Percentiles rank a stretch among this genome's conserved stretches.
These are phyloP conservation scores for Lactifluus rugatus DNA, from an alignment of 768 basidiomycete genomes.

Conservation along the genomic window DNA sequence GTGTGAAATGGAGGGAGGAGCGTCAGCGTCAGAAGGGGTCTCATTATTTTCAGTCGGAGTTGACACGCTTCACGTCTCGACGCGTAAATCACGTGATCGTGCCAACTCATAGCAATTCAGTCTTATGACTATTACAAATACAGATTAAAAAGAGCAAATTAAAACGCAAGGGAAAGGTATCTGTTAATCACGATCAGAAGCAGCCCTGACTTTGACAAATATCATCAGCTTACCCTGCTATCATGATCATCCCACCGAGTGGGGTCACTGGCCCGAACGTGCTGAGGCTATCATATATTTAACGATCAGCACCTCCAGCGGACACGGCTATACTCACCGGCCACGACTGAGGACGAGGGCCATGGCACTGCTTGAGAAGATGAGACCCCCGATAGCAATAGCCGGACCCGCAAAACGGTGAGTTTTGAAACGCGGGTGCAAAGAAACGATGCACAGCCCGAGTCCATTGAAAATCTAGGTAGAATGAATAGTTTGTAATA, in stretches of 20 bases:
- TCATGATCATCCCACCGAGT: conserved; percentile 52
- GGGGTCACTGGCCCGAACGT: conserved; percentile 60
- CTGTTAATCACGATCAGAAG: conserved; percentile 25
- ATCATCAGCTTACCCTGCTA: conserved; percentile 46
- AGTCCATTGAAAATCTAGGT: conserved; percentile 60
- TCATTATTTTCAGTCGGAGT: conserved; percentile 35
- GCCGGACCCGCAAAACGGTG: conserved; percentile 63
- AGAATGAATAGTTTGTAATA: neutral
- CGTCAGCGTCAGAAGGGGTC: neutral
- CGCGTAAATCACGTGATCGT: conserved; percentile 37
- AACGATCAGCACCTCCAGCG: neutral
- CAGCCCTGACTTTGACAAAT: neutral
- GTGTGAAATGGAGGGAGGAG: neutral
- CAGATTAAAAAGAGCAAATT: too few species aligned
- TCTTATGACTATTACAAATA: neutral
- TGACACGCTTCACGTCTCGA: conserved; percentile 28
- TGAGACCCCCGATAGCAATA: conserved; percentile 42
- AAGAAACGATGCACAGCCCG: conserved; percentile 48
- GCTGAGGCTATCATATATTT: conserved; percentile 29
- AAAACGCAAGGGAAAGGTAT: conserved; percentile 45
- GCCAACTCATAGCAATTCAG: neutral
- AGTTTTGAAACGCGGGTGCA: conserved; percentile 48
- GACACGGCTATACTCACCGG: conserved; percentile 25
- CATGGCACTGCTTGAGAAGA: conserved; percentile 61
- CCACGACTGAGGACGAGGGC: conserved; percentile 41